These are phyloP conservation scores for Gaeumannomyces sp. DNA, from an alignment of 2,329 filamentous ascomycete genomes.

Conservation along the genomic window DNA sequence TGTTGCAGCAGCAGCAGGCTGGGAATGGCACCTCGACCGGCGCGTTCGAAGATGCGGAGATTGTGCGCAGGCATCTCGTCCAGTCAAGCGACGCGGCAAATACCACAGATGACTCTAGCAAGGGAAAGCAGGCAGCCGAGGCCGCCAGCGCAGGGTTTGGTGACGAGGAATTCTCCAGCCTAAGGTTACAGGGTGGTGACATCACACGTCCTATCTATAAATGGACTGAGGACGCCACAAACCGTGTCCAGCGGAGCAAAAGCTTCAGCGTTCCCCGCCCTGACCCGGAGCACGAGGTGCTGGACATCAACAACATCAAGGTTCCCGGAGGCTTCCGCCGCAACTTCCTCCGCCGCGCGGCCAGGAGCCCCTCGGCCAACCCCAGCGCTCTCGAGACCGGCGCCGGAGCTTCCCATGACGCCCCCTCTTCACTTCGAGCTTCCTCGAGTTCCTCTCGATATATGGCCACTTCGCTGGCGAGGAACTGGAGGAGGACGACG, in stretches of 20 bases:
- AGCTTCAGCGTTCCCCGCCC: conserved; percentile 78
- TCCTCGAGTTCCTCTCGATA: conserved; percentile 89
- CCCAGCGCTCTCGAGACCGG: conserved; percentile 29
- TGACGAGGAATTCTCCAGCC: conserved; percentile 85
- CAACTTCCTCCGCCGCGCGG: conserved; percentile 76
- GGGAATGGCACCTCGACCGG: conserved; percentile 34
- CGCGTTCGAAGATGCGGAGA: conserved; percentile 81
- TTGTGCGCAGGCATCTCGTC: conserved; percentile 83
- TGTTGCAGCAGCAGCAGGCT: conserved; percentile 26
- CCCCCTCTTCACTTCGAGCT: conserved; percentile 79
- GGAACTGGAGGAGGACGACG: conserved; percentile 92
- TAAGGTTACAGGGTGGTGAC: conserved; percentile 89
- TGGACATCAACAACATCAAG: conserved; percentile 86
- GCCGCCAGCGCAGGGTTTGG: conserved; percentile 30
- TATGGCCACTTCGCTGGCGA: conserved; percentile 98
- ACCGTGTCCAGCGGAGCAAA: conserved; percentile 69
- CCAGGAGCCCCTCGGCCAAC: conserved; percentile 50
- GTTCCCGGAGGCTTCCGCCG: conserved; percentile 89
- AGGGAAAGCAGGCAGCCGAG: conserved; percentile 48
- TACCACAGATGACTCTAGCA: conserved; percentile 42
- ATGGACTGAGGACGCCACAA: conserved; percentile 85
- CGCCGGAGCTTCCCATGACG: conserved; percentile 1
- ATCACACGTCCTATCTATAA: conserved; percentile 92
- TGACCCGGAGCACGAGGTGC: conserved; percentile 69
- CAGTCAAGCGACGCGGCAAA: conserved; percentile 53